These are phyloP conservation scores for Entonaema liquescens DNA, from an alignment of 495 filamentous ascomycete genomes.

Conservation along the genomic window DNA sequence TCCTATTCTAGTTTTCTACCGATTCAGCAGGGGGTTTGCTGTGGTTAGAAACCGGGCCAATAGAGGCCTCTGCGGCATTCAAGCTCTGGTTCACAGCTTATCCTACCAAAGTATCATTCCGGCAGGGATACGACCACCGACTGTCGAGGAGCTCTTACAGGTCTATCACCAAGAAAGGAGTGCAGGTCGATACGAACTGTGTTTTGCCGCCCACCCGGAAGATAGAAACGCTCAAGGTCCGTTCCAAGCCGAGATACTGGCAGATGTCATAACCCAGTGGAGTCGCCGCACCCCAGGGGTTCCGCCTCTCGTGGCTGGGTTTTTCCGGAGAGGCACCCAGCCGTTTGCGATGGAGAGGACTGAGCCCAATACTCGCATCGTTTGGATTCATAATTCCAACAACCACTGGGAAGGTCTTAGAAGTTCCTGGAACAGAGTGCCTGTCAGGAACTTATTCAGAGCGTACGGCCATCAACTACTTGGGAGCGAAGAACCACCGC, in stretches of 20 bases:
- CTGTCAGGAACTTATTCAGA: not conserved
- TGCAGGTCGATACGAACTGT: not conserved
- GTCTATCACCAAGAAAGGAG: not conserved
- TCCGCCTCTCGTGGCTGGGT: not conserved
- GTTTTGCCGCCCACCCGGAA: not conserved
- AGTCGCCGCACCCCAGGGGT: not conserved
- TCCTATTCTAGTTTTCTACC: not conserved
- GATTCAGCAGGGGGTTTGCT: not conserved
- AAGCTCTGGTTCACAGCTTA: not conserved
- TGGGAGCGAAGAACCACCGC: not conserved
- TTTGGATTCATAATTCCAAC: not conserved
- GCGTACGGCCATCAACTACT: not conserved
- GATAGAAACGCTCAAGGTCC: not conserved
- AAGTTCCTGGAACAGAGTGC: no score
- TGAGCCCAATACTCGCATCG: not conserved
- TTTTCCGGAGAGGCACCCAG: not conserved
- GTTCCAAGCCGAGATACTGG: not conserved
- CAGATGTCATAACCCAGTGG: not conserved
- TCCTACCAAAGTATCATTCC: not conserved
- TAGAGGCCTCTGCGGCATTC: not conserved
- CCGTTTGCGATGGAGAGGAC: not conserved
- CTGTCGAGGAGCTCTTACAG: not conserved
- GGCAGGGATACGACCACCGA: not conserved
- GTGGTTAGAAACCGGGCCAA: not conserved
- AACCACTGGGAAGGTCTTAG: not conserved